Evolutionary conservation across 2,329 filamentous ascomycete genomes (phyloP), one percentile per base, ranked within the genome.

Genomic region (Phialophora expanda): DNA sequence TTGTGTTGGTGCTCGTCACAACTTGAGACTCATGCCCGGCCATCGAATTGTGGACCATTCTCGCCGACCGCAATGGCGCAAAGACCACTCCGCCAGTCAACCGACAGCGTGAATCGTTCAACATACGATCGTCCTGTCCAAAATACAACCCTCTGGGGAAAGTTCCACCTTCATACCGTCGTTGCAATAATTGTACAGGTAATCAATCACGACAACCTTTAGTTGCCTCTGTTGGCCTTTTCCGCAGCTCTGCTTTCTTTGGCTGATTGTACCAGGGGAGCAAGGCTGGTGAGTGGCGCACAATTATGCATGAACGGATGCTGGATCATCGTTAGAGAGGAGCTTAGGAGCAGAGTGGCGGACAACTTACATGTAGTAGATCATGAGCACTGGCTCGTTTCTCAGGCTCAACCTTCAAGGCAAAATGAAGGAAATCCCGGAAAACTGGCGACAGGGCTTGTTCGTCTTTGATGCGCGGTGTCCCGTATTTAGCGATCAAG

Each of bases 371-470:
- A 82, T 91, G 89, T 73, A 99, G 83, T 67, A 99, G 81, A 82
- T 98, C 94, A 79, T 97, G 92, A 41, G 95, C 95, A 75, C 92
- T 97, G 46, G 93, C 93, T 79, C 95, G 86, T 87, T 97, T 97
- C 81, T 98, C 95, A 0, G 95, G 94, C 75, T 98, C 95, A 5
- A 99, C 95, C 83, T 96, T 96, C 62, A 99, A 84, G 5, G 95
- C 94, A 78, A 97, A 93, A 74, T 91, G 89, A 69, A 99, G 82
- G 78, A 98, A 99, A 77, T 98, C 93, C 69, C 88, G 87, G 83
- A 99, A 97, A 3, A 94, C 94, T 83, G 97, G 97, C 82, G 91
- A 96, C 68, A 98, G 86, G 82, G 96, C 97, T 81, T 98, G 94
- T 1, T 95, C 94, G 70, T 97, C 93, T 81, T 98, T 98, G 80